Base-by-base conservation (phyloP, 495 filamentous ascomycete species). In the Hypomontagnella monticulosa region DNA sequence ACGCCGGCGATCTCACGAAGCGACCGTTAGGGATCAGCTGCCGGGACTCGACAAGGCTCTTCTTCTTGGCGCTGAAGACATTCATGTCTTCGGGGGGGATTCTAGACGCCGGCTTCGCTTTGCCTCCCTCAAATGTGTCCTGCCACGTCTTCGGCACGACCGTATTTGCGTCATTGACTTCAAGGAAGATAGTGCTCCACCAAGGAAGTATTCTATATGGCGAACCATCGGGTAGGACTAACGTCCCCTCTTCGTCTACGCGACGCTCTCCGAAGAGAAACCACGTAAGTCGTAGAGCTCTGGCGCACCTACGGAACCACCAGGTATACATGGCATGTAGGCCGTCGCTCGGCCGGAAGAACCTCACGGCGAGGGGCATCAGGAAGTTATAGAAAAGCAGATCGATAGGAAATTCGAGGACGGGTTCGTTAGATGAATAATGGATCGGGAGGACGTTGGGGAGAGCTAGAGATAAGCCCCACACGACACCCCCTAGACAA, bases 311-410 rank as follows among this genome's bases (percentile, higher is more conserved):
- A 61, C 88, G 89, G 76, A 99, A 97, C 93, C 94, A 98, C 95
- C 95, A 98, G 40, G 85, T 87, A 72, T 97, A 99, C 79, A 96
- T 86, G 27, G 81, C 81, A 61, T 96, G 90, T 6, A 99, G 77
- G 3, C 84, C 89, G 67, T 95, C 89, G 23, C 91, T 91, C 3
- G 95, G 96, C 71, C 89, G 91, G 78, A 95, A 88, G 66, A 90
- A 87, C 63, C 85, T 87, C 51, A 97, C 84, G 4, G 91, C 88
- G 34, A 95, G 72, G 0, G 95, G 95, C 85, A 97, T 91, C 54
- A 97, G 75, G 73, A 97, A 96, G 75, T 98, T 97, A 80, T 97
- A 99, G 74, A 97, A 93, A 16, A 99, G 81, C 0, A 99, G 79
- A 69, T 98, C 96, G 48, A 97, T 86, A 1, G 95, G 95, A 65